Conservation (phyloP, 176 grass and related monocot species). For the Elaeis guineensis region DNA sequence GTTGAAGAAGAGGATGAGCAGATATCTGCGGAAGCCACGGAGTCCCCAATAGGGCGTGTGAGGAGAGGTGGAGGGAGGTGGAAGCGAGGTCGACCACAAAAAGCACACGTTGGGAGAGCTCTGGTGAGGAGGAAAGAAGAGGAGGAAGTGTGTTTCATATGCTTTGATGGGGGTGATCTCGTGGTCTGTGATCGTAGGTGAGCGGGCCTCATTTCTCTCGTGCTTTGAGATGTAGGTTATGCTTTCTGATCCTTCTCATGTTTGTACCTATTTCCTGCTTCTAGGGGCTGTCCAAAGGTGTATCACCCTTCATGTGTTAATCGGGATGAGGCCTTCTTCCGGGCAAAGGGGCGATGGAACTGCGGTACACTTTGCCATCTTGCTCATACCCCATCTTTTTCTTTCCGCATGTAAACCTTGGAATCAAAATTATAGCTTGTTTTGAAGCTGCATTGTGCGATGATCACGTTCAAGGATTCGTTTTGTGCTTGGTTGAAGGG, state of each 20-base stretch:
- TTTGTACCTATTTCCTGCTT: conserved; percentile 9
- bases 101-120: conserved; percentile 33
- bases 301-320: conserved; percentile 97
- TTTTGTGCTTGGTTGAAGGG: too few species aligned
- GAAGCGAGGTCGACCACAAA: conserved; percentile 70
- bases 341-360: conserved; percentile 84
- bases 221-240: conserved; percentile 19
- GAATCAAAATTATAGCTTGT: not conserved
- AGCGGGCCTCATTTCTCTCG: conserved; percentile 5
- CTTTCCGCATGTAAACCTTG: not conserved
- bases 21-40: conserved; percentile 14
- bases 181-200: conserved; percentile 99
- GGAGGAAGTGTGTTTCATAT: conserved; percentile 96
- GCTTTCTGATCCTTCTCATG: conserved; percentile 9
- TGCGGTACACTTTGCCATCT: conserved; percentile 52
- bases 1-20: conserved; percentile 32
- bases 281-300: conserved; percentile 86
- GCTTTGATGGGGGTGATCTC: conserved; percentile 96
- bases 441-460: not conserved
- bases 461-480: too few species aligned
- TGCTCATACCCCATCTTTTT: not conserved
- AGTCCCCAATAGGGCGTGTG: not conserved
- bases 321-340: conserved; percentile 90
- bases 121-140: conserved; percentile 53
- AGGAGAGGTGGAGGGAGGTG: conserved; percentile 47